Conservation (phyloP, 2,329 filamentous ascomycete genomes). For the Talaromyces sp. region DNA sequence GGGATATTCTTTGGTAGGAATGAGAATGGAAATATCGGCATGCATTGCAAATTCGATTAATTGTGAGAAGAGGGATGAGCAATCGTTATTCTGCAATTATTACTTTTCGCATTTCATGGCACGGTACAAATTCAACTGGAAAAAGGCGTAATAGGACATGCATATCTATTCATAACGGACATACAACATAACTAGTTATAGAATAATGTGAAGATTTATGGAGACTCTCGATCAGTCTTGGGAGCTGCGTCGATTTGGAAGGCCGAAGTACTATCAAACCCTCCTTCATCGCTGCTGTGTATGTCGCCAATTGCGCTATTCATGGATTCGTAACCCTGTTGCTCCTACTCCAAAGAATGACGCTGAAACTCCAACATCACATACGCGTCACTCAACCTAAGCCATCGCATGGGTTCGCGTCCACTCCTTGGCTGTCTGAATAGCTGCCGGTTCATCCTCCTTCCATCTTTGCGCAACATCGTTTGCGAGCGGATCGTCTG, state of each 20-base stretch:
- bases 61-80: neutral
- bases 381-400: slow-evolving; percentile 20
- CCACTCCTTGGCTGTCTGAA: slow-evolving; percentile 89
- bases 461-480: slow-evolving; percentile 98
- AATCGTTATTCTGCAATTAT: no score
- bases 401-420: slow-evolving; percentile 73
- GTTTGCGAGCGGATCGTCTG: slow-evolving; percentile 95
- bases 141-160: neutral
- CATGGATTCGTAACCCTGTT: neutral
- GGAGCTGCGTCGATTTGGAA: neutral
- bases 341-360: neutral
- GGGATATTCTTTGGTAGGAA: no score
- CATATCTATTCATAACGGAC: slow-evolving; percentile 11
- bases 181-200: slow-evolving; percentile 3
- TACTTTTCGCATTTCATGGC: neutral
- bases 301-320: neutral
- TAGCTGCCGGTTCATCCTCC: slow-evolving; percentile 87
- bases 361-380: neutral
- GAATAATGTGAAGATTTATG: neutral
- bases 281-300: neutral
- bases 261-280: neutral
- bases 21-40: no score
- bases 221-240: neutral
- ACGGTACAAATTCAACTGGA: neutral
- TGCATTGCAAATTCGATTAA: neutral